Conservation (phyloP, 176 grass and related monocot species). For the Bromus sterilis region DNA sequence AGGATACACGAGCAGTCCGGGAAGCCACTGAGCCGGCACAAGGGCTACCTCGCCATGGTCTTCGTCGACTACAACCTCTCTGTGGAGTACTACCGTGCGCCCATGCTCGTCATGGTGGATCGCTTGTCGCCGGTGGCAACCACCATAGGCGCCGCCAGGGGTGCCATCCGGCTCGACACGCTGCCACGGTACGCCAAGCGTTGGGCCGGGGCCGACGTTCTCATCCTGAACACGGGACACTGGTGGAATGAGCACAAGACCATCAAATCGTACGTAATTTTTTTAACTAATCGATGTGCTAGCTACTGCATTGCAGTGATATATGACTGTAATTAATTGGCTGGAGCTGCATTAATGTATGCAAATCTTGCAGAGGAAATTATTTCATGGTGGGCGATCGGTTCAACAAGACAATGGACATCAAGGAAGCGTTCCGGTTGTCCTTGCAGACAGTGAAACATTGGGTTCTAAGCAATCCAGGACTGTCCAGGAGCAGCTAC, state of each 20-base stretch:
- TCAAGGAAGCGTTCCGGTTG: constrained; percentile 23
- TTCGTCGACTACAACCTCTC: constrained; percentile 20
- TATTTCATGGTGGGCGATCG: constrained; percentile 31
- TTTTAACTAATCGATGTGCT: background rate
- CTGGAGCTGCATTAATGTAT: background rate
- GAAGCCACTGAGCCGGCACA: constrained; percentile 39
- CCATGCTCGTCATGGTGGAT: constrained; percentile 35
- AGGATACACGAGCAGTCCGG: constrained; percentile 26
- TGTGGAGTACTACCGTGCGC: constrained; percentile 35
- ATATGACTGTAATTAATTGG: background rate
- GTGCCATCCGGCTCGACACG: constrained; percentile 11
- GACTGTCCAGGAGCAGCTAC: background rate
- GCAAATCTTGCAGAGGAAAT: constrained; percentile 34
- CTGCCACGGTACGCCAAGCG: constrained; percentile 18
- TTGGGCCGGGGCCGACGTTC: constrained; percentile 27
- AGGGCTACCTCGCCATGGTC: constrained; percentile 38
- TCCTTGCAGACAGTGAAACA: constrained; percentile 17
- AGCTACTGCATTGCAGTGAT: background rate
- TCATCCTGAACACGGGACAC: constrained; percentile 40
- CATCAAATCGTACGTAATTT: background rate
- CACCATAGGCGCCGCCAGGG: background rate
- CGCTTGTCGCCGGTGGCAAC: background rate
- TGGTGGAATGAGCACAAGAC: constrained; percentile 45
- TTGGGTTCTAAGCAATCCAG: background rate
- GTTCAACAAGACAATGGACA: constrained; percentile 17